Percentiles rank a stretch among this genome's conserved stretches.
phyloP scores from a whole-genome alignment of 2,329 filamentous ascomycete genomes.

The Cladophialophora exuberans region DNA sequence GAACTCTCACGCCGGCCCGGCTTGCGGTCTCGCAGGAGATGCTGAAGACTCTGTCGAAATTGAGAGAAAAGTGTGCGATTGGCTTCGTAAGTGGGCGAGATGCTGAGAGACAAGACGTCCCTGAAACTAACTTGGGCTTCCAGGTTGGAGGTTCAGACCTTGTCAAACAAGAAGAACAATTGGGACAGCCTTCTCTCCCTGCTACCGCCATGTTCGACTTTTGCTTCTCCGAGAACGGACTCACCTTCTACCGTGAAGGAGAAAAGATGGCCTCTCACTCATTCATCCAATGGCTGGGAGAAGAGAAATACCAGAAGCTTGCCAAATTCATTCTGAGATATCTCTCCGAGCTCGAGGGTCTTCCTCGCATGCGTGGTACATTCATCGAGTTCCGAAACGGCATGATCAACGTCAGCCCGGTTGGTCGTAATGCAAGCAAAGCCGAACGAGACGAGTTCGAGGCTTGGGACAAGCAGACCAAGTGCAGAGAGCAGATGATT shows the following conservation, averaged over 20 bases:
- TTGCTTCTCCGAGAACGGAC: slow-evolving; percentile 95
- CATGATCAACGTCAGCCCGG: slow-evolving; percentile 68
- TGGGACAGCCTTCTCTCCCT: slow-evolving; percentile 68
- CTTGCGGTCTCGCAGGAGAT: slow-evolving; percentile 79
- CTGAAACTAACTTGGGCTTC: neutral
- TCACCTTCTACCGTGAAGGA: slow-evolving; percentile 86
- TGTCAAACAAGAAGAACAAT: slow-evolving; percentile 92
- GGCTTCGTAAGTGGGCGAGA: slow-evolving; percentile 62
- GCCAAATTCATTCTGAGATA: slow-evolving; percentile 63
- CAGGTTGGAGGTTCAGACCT: slow-evolving; percentile 85
- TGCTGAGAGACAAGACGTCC: neutral
- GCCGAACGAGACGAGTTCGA: slow-evolving; percentile 83
- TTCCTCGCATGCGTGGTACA: slow-evolving; percentile 67
- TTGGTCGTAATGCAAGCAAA: slow-evolving; percentile 77
- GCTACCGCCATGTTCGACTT: slow-evolving; percentile 94
- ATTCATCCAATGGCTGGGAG: slow-evolving; percentile 92
- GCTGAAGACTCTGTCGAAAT: slow-evolving; percentile 74
- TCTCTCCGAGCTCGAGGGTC: slow-evolving; percentile 60
- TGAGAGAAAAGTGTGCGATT: slow-evolving; percentile 86
- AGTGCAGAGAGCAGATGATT: slow-evolving; percentile 77
- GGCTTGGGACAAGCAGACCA: slow-evolving; percentile 75
- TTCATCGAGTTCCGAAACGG: slow-evolving; percentile 69
- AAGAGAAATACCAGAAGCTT: slow-evolving; percentile 70
- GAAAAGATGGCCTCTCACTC: slow-evolving; percentile 73
- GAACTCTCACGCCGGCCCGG: slow-evolving; percentile 82